A percentile compares a stretch with the other conserved stretches of the same genome.
Conservation (phyloP, 306 rosid species). For the Castanea mollissima region DNA sequence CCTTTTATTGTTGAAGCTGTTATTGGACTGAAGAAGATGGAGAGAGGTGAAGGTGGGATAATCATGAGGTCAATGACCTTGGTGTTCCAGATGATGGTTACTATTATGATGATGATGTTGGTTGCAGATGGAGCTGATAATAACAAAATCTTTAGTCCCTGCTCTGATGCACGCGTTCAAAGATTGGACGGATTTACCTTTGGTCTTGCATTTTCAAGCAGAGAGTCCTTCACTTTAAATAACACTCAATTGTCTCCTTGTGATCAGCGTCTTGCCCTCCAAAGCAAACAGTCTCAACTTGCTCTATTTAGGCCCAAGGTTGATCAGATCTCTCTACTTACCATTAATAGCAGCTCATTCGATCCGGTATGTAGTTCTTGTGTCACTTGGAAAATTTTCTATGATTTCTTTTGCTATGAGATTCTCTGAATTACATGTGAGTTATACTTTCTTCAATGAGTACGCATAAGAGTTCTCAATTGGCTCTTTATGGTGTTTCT, state of each 20-base stretch:
- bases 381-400: not conserved
- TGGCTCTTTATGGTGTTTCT: not conserved
- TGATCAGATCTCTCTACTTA: constrained; percentile 69
- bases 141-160: constrained; percentile 70
- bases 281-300: constrained; percentile 41
- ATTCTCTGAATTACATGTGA: not conserved
- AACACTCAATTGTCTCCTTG: constrained; percentile 83
- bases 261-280: constrained; percentile 56
- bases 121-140: constrained; percentile 50
- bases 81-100: constrained; percentile 9
- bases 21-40: constrained; percentile 20
- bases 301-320: constrained; percentile 73
- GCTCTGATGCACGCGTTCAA: constrained; percentile 67
- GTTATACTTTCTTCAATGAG: not conserved
- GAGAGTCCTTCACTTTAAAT: constrained; percentile 42
- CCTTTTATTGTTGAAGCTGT: constrained; percentile 10
- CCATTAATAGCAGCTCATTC: constrained; percentile 35
- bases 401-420: not conserved
- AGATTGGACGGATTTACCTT: constrained; percentile 74
- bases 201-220: constrained; percentile 66
- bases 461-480: not conserved
- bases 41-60: constrained; percentile 27
- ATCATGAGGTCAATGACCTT: constrained; percentile 9
- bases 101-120: constrained; percentile 19
- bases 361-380: constrained; percentile 35